These are phyloP conservation scores for Fraxinus ornus DNA, from an alignment of 305 asterid species.

Conservation along the genomic window DNA sequence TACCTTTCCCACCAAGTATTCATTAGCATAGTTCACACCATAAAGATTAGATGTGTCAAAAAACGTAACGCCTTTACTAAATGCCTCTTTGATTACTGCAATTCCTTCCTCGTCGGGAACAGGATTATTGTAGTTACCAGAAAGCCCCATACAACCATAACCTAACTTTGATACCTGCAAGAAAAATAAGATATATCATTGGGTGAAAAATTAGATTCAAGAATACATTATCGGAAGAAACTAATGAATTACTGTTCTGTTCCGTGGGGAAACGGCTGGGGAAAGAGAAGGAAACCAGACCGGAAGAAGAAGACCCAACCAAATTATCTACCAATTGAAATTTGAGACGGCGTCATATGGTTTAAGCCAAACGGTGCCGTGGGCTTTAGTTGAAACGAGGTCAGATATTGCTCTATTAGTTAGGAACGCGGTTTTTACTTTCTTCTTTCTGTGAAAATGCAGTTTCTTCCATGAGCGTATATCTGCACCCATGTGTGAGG, in stretches of 20 bases:
- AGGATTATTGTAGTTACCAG: slow-evolving; percentile 42
- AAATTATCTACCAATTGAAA: too few species aligned
- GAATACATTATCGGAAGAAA: background rate
- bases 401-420: too few species aligned
- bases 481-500: too few species aligned
- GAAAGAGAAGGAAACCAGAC: too few species aligned
- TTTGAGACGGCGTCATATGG: too few species aligned
- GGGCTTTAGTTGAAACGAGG: too few species aligned
- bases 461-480: too few species aligned
- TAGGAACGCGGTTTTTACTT: too few species aligned
- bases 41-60: slow-evolving; percentile 49
- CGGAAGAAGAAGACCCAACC: too few species aligned
- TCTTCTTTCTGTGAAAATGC: too few species aligned
- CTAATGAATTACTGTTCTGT: background rate
- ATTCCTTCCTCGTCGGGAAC: slow-evolving; percentile 48
- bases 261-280: too few species aligned
- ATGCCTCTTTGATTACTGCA: slow-evolving; percentile 45
- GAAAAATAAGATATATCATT: background rate
- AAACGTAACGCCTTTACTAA: slow-evolving; percentile 39
- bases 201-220: background rate
- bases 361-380: too few species aligned
- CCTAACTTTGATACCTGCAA: slow-evolving; percentile 51
- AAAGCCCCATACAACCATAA: slow-evolving; percentile 58
- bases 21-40: slow-evolving; percentile 40
- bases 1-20: slow-evolving; percentile 48